Evolutionary conservation across 108 stramenopile genomes (phyloP).

Genomic region (Fistulifera pelliculosa): DNA sequence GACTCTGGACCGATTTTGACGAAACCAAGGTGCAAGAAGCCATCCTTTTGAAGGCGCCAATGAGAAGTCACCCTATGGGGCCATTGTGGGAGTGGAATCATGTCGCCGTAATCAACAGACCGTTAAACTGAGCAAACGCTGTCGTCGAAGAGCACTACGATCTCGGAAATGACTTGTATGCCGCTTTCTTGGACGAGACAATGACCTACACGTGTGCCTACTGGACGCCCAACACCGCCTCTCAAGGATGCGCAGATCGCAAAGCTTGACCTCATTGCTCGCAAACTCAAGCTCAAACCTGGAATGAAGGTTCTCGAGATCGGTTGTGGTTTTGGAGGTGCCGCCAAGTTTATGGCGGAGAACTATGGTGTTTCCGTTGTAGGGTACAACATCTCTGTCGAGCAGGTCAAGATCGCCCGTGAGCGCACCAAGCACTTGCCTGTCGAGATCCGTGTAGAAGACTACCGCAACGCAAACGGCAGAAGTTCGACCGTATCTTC

Average conservation of each 20-base stretch:
- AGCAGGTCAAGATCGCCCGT: background rate
- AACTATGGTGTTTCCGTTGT: background rate
- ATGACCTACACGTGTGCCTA: slow-evolving; percentile 39
- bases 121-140: no score
- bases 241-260: background rate
- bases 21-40: no score
- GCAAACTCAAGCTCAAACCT: background rate
- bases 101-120: no score
- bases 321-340: slow-evolving; percentile 66
- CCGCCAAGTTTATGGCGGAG: slow-evolving; percentile 6
- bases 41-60: no score
- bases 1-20: no score
- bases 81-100: no score
- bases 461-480: slow-evolving; percentile 1
- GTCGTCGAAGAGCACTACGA: no score
- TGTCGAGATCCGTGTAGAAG: background rate
- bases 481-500: no score
- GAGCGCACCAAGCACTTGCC: background rate
- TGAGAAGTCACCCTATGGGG: no score
- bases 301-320: slow-evolving; percentile 40
- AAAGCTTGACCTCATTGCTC: background rate
- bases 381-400: background rate
- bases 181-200: background rate
- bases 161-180: background rate
- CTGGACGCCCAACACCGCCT: slow-evolving; percentile 5